These are phyloP conservation scores for Phlebiopsis gigantea DNA, from an alignment of 768 basidiomycete species.

Conservation along the genomic window DNA sequence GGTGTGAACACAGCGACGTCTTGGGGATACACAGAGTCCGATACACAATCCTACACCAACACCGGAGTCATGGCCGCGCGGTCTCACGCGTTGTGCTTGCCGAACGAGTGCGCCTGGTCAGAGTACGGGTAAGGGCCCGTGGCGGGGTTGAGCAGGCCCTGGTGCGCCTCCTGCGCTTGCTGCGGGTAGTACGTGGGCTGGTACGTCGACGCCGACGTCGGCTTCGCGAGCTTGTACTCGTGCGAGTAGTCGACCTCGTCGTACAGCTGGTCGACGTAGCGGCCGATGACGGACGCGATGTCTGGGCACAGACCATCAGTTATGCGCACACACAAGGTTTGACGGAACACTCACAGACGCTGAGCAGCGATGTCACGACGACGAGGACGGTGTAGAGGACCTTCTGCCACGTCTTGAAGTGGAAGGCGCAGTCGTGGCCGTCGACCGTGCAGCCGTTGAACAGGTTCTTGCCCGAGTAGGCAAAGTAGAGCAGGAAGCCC, in stretches of 20 bases:
- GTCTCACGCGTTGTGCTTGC: slow-evolving; percentile 6
- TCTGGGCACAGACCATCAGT: slow-evolving; percentile 6
- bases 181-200: slow-evolving; percentile 15
- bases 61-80: too few relatives aligned
- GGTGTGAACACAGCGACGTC: not conserved
- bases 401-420: slow-evolving; percentile 19
- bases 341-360: slow-evolving; percentile 19
- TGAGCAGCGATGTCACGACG: slow-evolving; percentile 17
- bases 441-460: slow-evolving; percentile 16
- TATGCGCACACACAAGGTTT: not conserved
- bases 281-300: slow-evolving; percentile 23
- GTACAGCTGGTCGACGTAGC: slow-evolving; percentile 26
- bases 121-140: slow-evolving; percentile 21
- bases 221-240: slow-evolving; percentile 22
- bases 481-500: slow-evolving; percentile 20
- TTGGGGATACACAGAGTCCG: not conserved
- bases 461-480: slow-evolving; percentile 16
- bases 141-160: slow-evolving; percentile 22
- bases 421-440: slow-evolving; percentile 15
- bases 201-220: slow-evolving; percentile 12
- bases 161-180: slow-evolving; percentile 17
- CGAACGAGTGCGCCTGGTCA: slow-evolving; percentile 21
- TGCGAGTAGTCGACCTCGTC: slow-evolving; percentile 19
- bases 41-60: too few relatives aligned
- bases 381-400: slow-evolving; percentile 16